Evolutionary conservation across 2,329 filamentous ascomycete species (phyloP).

Genomic region (Chrysoporthe cubensis): DNA sequence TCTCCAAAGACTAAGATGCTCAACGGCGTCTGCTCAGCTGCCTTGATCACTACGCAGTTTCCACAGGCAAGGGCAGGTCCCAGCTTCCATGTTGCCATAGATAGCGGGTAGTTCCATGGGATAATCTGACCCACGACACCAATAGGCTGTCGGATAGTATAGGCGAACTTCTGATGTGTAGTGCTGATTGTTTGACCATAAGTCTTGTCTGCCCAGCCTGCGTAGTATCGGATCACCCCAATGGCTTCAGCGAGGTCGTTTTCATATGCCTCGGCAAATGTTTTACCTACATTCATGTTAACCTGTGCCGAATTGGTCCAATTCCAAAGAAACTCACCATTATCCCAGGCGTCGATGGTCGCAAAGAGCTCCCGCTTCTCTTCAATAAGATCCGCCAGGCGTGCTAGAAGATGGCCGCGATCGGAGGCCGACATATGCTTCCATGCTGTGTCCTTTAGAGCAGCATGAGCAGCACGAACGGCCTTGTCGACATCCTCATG

Average conservation of each 20-base stretch:
- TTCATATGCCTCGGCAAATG: slow-evolving; percentile 39
- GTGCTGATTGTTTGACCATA: slow-evolving; percentile 77
- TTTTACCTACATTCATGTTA: slow-evolving; percentile 48
- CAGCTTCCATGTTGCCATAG: slow-evolving; percentile 67
- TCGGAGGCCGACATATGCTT: slow-evolving; percentile 67
- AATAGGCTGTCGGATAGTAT: slow-evolving; percentile 76
- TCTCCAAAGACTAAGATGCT: slow-evolving; percentile 68
- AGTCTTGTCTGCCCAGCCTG: slow-evolving; percentile 77
- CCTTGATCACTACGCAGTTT: slow-evolving; percentile 67
- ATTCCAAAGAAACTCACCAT: slow-evolving; percentile 66
- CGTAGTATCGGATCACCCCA: slow-evolving; percentile 1
- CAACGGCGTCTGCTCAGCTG: slow-evolving; percentile 69
- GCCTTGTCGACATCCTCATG: slow-evolving; percentile 69
- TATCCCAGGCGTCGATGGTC: slow-evolving; percentile 70
- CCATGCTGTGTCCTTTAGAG: slow-evolving; percentile 71
- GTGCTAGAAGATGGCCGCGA: slow-evolving; percentile 70
- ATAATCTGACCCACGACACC: slow-evolving; percentile 78
- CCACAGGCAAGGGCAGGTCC: slow-evolving; percentile 70
- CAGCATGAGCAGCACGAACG: slow-evolving; percentile 69
- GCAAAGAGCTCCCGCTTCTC: slow-evolving; percentile 57
- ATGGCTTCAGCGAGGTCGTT: slow-evolving; percentile 33
- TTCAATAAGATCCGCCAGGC: slow-evolving; percentile 72
- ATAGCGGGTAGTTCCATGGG: slow-evolving; percentile 73
- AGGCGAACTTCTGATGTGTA: slow-evolving; percentile 69
- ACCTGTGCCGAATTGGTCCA: slow-evolving; percentile 45